Evolutionary conservation across 495 filamentous ascomycete species (phyloP).

Genomic region (Penicillium bialowiezense): DNA sequence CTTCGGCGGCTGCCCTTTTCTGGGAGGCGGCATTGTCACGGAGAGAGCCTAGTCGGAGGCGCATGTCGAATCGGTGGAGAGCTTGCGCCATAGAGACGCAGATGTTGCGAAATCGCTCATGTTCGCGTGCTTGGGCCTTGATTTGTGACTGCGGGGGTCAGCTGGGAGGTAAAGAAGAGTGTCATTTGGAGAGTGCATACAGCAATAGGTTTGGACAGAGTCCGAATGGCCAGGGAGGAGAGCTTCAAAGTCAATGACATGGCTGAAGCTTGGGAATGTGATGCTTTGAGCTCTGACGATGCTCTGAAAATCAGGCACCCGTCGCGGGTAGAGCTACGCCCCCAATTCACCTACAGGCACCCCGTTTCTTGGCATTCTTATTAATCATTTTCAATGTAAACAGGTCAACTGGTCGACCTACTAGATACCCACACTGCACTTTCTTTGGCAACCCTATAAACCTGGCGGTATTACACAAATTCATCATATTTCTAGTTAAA

Average conservation of each 20-base stretch:
- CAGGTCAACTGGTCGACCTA: too few relatives aligned
- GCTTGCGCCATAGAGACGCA: conserved; percentile 76
- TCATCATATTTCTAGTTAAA: too few relatives aligned
- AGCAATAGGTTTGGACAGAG: conserved; percentile 70
- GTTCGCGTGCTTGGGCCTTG: conserved; percentile 91
- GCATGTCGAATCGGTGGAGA: conserved; percentile 93
- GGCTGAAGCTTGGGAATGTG: conserved; percentile 1
- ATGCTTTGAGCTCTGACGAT: conserved; percentile 1
- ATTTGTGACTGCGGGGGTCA: conserved; percentile 72
- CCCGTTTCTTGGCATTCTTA: too few relatives aligned
- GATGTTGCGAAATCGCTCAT: conserved; percentile 78
- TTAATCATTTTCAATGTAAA: too few relatives aligned
- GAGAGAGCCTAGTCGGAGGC: conserved; percentile 77
- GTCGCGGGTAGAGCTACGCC: too few relatives aligned
- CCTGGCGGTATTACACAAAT: too few relatives aligned
- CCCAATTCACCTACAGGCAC: too few relatives aligned
- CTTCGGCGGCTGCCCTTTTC: conserved; percentile 46
- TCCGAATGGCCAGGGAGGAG: conserved; percentile 63
- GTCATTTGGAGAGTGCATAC: conserved; percentile 39
- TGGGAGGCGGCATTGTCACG: conserved; percentile 69
- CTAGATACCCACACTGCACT: too few relatives aligned
- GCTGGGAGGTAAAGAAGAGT: conserved; percentile 45
- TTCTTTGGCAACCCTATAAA: too few relatives aligned
- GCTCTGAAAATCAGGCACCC: neutral
- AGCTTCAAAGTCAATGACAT: conserved; percentile 66